Evolutionary conservation across 768 basidiomycete species (phyloP).

Genomic region (Leccinum uliginosum): DNA sequence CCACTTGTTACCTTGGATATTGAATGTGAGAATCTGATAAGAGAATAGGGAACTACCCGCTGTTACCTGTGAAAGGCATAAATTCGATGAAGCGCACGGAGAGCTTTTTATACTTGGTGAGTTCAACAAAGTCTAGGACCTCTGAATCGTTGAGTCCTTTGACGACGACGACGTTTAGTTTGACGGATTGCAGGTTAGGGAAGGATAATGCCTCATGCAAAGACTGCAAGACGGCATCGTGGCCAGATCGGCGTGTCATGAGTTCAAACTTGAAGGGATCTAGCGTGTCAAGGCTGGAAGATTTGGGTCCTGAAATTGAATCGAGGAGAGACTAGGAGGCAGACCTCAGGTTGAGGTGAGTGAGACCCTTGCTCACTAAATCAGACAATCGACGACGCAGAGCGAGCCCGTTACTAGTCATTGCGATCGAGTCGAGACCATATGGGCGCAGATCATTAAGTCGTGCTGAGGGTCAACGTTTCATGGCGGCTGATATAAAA

Average conservation of each 20-base stretch:
- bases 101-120: constrained; percentile 59
- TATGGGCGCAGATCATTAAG: constrained; percentile 55
- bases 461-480: constrained; percentile 39
- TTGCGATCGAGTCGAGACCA: constrained; percentile 72
- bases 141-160: constrained; percentile 81
- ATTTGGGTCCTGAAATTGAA: constrained; percentile 4
- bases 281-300: constrained; percentile 70
- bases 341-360: constrained; percentile 68
- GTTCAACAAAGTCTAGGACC: constrained; percentile 70
- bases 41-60: not conserved
- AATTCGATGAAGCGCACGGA: constrained; percentile 89
- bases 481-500: not conserved
- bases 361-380: constrained; percentile 66
- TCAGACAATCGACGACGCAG: constrained; percentile 69
- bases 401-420: constrained; percentile 82
- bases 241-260: constrained; percentile 76
- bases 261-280: constrained; percentile 86
- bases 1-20: constrained; percentile 74
- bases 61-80: constrained; percentile 85
- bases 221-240: constrained; percentile 67
- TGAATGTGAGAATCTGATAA: constrained; percentile 2
- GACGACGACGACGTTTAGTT: constrained; percentile 82
- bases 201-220: constrained; percentile 59
- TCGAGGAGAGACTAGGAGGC: constrained; percentile 1
- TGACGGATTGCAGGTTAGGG: constrained; percentile 53